Conservation (phyloP, 805 yeast species). For the Debaryomyces maramus region DNA sequence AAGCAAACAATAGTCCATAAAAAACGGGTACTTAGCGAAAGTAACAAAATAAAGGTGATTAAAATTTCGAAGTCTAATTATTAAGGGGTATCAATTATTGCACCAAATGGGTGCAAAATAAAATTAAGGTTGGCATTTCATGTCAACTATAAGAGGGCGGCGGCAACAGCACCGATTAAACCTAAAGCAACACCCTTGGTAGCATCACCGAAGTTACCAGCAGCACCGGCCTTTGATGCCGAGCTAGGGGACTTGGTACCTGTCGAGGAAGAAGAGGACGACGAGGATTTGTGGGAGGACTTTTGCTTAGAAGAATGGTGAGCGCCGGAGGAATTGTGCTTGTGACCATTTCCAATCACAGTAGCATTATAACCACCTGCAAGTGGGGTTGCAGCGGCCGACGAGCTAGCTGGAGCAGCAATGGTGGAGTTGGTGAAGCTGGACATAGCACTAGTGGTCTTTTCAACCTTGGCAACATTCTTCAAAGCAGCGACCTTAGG, state of each 20-base stretch:
- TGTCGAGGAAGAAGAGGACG: not conserved
- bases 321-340: not conserved
- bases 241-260: conserved; percentile 6
- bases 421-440: conserved; percentile 4
- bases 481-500: conserved; percentile 5
- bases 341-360: not conserved
- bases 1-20: not conserved
- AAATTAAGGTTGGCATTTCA: too few relatives aligned
- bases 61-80: too few relatives aligned
- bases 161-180: conserved; percentile 26
- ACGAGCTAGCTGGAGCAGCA: conserved; percentile 12
- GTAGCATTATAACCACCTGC: conserved; percentile 1
- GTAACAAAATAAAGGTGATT: too few relatives aligned
- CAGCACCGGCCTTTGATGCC: conserved; percentile 9
- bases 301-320: not conserved
- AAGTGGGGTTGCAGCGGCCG: conserved; percentile 6
- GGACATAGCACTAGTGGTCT: not conserved
- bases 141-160: conserved; percentile 18
- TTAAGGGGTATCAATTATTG: too few relatives aligned
- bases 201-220: conserved; percentile 13
- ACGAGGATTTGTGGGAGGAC: not conserved
- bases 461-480: not conserved
- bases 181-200: conserved; percentile 20
- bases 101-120: too few relatives aligned
- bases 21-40: not conserved